Percentiles rank a stretch among this genome's conserved stretches.
phyloP scores from a whole-genome alignment of 768 basidiomycete genomes.

The Lanmaoa pseudosensibilis region DNA sequence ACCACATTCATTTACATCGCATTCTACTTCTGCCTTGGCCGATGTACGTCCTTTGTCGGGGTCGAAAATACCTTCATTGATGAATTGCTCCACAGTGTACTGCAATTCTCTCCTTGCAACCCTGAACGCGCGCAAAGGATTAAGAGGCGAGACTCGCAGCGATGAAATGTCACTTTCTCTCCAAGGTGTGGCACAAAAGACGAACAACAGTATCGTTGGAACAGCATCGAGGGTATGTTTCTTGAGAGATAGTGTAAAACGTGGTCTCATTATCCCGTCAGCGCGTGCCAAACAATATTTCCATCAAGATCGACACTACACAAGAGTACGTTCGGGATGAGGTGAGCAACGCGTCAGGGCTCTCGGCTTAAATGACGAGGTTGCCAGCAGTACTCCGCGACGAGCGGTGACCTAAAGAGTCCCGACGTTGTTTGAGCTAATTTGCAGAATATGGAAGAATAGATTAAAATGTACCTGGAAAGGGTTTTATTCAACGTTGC shows the following conservation, averaged over 20 bases:
- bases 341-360: slow-evolving; percentile 11
- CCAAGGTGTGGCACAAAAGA: slow-evolving; percentile 30
- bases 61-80: background rate
- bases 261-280: slow-evolving; percentile 6
- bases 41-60: slow-evolving; percentile 41
- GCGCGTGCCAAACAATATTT: slow-evolving; percentile 48
- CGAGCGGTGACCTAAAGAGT: slow-evolving; percentile 17
- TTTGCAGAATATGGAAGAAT: background rate
- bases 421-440: slow-evolving; percentile 20
- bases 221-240: slow-evolving; percentile 14
- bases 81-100: slow-evolving; percentile 41
- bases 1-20: slow-evolving; percentile 60
- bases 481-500: background rate
- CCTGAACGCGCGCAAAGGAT: slow-evolving; percentile 54
- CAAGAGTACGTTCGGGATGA: slow-evolving; percentile 53
- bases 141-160: slow-evolving; percentile 34
- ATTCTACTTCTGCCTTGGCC: slow-evolving; percentile 64
- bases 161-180: slow-evolving; percentile 35
- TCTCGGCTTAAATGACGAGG: background rate
- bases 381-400: slow-evolving; percentile 22
- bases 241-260: too few relatives aligned
- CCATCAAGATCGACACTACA: slow-evolving; percentile 67
- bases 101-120: slow-evolving; percentile 63
- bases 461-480: slow-evolving; percentile 3
- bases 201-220: slow-evolving; percentile 9